These are phyloP conservation scores for Trapa incisa DNA, from an alignment of 345 rosid genomes.

Conservation along the genomic window DNA sequence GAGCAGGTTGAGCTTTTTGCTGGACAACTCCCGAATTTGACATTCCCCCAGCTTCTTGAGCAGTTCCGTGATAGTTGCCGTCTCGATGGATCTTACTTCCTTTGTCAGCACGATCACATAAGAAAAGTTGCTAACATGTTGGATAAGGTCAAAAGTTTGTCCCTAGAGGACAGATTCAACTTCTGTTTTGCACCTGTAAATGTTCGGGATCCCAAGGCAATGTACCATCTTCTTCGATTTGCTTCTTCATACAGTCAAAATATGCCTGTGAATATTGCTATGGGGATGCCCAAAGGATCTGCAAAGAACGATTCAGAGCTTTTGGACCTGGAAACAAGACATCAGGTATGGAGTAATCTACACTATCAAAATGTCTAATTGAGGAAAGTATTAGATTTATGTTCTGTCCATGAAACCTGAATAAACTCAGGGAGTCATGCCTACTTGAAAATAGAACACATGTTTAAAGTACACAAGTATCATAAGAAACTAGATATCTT, in stretches of 20 bases:
- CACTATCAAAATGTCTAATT: not conserved
- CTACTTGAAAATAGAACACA: not conserved
- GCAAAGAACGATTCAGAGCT: constrained; percentile 74
- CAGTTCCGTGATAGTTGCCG: constrained; percentile 71
- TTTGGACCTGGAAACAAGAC: constrained; percentile 73
- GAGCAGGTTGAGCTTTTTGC: constrained; percentile 93
- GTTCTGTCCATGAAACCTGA: not conserved
- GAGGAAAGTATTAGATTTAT: not conserved
- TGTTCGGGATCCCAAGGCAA: constrained; percentile 78
- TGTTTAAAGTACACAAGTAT: not conserved
- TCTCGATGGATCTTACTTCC: constrained; percentile 74
- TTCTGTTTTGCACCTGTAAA: constrained; percentile 95
- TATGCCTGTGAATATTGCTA: constrained; percentile 58
- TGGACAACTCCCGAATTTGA: constrained; percentile 41
- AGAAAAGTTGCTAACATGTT: constrained; percentile 94
- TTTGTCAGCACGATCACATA: constrained; percentile 68
- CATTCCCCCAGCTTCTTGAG: constrained; percentile 54
- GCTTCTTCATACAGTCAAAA: constrained; percentile 60
- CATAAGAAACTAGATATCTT: not conserved
- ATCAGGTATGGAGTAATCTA: constrained; percentile 21
- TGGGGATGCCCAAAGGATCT: constrained; percentile 88
- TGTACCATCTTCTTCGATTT: constrained; percentile 61
- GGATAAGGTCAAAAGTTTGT: constrained; percentile 64
- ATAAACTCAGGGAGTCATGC: not conserved
- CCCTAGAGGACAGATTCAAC: constrained; percentile 82